Base-by-base conservation (phyloP, 352 stramenopile genomes). In the Phytophthora colocasiae region DNA sequence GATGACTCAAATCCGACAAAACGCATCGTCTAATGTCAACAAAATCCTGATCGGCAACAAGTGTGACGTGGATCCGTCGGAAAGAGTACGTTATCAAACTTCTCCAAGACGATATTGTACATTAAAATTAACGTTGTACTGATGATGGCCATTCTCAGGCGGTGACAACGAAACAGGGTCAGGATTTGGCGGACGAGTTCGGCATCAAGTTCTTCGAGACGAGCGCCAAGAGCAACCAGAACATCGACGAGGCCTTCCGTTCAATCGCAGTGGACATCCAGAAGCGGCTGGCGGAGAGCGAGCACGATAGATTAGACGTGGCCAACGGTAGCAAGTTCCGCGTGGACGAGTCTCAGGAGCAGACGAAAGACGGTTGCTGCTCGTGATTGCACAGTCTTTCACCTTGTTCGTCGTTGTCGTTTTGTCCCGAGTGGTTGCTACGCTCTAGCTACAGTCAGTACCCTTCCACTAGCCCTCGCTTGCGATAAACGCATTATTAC, bases 41-140 rank as follows among this genome's bases (percentile, higher is more conserved):
- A 99, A 99, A 81, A 96, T 99, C 39, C 84, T 99, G 8, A 97
- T 99, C 26, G 98, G 97, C 48, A 99, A 99, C 90, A 99, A 99
- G 81, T 98, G 92, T 64, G 98, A 99, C 81, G 89, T 99, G 17
- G 89, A 98, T 63, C 77, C 83, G n/a, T 97, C 93, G 9, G 91
- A 99, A 67, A 93, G 98, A 71, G 95, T 98, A 63, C 57, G 85
- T 75, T 43, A n/a, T 32, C 46, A 36, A 36, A 14, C 22, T 2
- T 22, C 19, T 5, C 12, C 8, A 36, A 11, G 29, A 10, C 10
- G 19, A 17, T 12, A 48, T 3, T 43, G 53, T 4, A 14, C 22
- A 4, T 9, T 52, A 58, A 29, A 53, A 32, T 53, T 75, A 14
- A 75, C 39, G 38, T 57, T 50, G 10, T 70, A 11, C 10, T 66